Base-by-base conservation (phyloP, 2,329 filamentous ascomycete species). In the Fusarium beomiforme region DNA sequence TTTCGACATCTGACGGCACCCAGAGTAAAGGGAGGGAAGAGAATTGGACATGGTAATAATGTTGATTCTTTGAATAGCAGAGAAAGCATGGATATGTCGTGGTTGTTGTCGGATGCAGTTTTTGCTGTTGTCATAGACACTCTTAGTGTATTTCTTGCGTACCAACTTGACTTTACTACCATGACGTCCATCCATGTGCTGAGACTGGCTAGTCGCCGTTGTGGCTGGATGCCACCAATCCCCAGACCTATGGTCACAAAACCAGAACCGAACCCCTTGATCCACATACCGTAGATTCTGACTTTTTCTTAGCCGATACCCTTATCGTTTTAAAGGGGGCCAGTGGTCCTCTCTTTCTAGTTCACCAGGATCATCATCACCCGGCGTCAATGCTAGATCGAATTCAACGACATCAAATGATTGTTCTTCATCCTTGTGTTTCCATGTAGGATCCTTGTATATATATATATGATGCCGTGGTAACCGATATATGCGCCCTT, bases 41-140 rank as follows among this genome's bases (percentile, higher is more conserved):
- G 17, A 16, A 10, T 21, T 21, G 0, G 0, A 2, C 4, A 5
- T 47, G 10, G 9, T 7, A 17, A 7, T n/a, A 5, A 0, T 17
- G 7, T 3, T 21, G 13, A 3, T 8, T 31, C 44, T 17, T 0
- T 31, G 0, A 0, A 2, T 11, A 31, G 19, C 14, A 21, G 13
- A 8, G 3, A 0, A n/a, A 47, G 44, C 4, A 1, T 3, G 17
- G 26, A 47, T 31, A 31, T 47, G 12, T 31, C 19, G 11, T 47
- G 44, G 44, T 47, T 21, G 26, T 12, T 21, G 2, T 8, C 3
- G 2, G 8, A 47, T 29, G 19, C 8, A 46, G 24, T n/a, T n/a
- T 11, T 6, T n/a, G 43, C 17, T 9, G 24, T 16, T 11, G 8
- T 9, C 43, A n/a, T 14, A 3, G 17, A n/a, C n/a, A n/a, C n/a